Evolutionary conservation across 108 stramenopile genomes (phyloP).

Genomic region (Cyclostephanos invisitatus): DNA sequence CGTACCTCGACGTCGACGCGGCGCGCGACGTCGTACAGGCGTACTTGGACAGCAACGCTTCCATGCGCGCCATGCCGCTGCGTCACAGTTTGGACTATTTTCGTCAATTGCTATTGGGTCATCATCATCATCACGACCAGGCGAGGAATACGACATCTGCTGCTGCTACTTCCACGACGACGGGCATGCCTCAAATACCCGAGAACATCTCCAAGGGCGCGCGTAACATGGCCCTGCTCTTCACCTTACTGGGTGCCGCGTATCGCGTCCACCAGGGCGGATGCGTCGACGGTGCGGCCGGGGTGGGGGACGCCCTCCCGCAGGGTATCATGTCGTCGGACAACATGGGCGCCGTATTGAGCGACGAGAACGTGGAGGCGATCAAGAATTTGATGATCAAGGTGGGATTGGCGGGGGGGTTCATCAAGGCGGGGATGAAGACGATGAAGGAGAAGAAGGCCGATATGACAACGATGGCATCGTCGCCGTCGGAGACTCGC

Average conservation of each 20-base stretch:
- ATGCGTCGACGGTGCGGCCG: slow-evolving; percentile 10
- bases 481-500: too few species aligned
- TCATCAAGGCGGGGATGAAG: slow-evolving; percentile 47
- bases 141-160: background rate
- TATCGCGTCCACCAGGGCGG: slow-evolving; percentile 24
- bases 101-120: slow-evolving; percentile 50
- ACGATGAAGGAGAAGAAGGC: slow-evolving; percentile 26
- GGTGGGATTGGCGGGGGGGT: slow-evolving; percentile 66
- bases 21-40: slow-evolving; percentile 58
- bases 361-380: slow-evolving; percentile 48
- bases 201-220: slow-evolving; percentile 17
- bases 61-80: slow-evolving; percentile 63
- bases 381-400: slow-evolving; percentile 60
- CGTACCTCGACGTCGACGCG: slow-evolving; percentile 42
- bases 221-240: slow-evolving; percentile 52
- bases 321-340: slow-evolving; percentile 27
- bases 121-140: background rate
- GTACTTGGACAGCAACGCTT: slow-evolving; percentile 65
- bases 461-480: background rate
- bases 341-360: slow-evolving; percentile 31
- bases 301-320: too few species aligned
- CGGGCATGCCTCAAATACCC: slow-evolving; percentile 6
- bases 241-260: slow-evolving; percentile 64
- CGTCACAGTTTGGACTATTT: slow-evolving; percentile 62
- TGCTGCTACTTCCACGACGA: background rate